These are phyloP conservation scores for Mycena capillaripes DNA, from an alignment of 768 basidiomycete species.

Conservation along the genomic window DNA sequence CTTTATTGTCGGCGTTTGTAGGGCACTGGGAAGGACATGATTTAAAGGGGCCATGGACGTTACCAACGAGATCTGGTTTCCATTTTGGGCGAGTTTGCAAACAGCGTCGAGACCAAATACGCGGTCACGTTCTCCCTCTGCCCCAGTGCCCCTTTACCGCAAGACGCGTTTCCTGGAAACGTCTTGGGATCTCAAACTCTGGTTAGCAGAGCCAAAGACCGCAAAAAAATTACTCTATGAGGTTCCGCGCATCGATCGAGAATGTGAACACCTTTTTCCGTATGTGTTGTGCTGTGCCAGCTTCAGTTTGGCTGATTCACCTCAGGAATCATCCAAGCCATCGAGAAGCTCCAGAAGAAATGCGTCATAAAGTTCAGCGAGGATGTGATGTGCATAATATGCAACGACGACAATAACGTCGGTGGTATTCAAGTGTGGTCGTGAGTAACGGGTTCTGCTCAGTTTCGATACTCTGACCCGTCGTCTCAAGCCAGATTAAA, in stretches of 20 bases:
- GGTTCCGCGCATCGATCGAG: slow-evolving; percentile 72
- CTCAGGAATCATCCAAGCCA: slow-evolving; percentile 82
- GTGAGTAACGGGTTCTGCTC: slow-evolving; percentile 40
- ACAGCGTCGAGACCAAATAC: neutral
- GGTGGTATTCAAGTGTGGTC: slow-evolving; percentile 92
- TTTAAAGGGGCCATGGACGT: slow-evolving; percentile 14
- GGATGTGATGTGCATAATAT: slow-evolving; percentile 84
- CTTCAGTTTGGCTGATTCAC: slow-evolving; percentile 2
- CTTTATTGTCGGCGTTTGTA: slow-evolving; percentile 70
- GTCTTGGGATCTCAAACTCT: neutral
- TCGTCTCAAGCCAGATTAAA: slow-evolving; percentile 67
- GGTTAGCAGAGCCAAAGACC: neutral
- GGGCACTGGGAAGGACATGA: slow-evolving; percentile 70
- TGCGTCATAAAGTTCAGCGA: slow-evolving; percentile 87
- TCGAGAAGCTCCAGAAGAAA: slow-evolving; percentile 88
- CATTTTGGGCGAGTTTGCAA: neutral
- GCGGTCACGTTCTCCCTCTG: slow-evolving; percentile 17
- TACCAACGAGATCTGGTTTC: neutral
- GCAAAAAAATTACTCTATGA: slow-evolving; percentile 54
- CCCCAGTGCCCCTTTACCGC: neutral
- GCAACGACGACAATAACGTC: slow-evolving; percentile 83
- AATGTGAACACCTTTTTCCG: slow-evolving; percentile 71
- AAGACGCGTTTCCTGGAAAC: slow-evolving; percentile 7
- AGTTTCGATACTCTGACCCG: slow-evolving; percentile 6
- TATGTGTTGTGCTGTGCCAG: slow-evolving; percentile 41